Evolutionary conservation across 192 early-diverging fungal genomes (phyloP).

Genomic region (Coemansia sp.): DNA sequence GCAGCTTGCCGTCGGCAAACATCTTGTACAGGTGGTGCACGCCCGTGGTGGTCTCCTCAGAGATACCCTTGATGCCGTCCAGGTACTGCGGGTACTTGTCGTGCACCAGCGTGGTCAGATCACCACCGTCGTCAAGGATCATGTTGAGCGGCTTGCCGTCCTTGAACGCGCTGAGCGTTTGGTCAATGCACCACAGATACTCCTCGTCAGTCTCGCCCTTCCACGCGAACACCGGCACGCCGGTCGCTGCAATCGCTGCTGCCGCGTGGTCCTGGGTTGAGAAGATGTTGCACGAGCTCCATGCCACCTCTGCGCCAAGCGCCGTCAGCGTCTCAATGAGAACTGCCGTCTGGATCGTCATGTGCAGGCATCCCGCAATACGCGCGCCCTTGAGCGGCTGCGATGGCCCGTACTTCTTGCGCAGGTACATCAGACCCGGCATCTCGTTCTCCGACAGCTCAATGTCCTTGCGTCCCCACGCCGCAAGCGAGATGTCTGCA

Average conservation of each 20-base stretch:
- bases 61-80: constrained; percentile 86
- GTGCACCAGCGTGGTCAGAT: constrained; percentile 95
- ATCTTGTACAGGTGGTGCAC: constrained; percentile 99
- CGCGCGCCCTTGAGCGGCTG: constrained; percentile 94
- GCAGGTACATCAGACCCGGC: constrained; percentile 95
- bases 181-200: constrained; percentile 98
- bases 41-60: constrained; percentile 99
- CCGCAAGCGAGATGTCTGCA: constrained; percentile 90
- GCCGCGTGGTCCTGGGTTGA: constrained; percentile 99
- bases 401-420: constrained; percentile 85
- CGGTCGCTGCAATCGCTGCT: constrained; percentile 94
- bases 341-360: constrained; percentile 99
- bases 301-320: constrained; percentile 93
- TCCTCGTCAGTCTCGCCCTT: constrained; percentile 99
- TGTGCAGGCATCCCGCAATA: constrained; percentile 97
- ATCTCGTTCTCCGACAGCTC: constrained; percentile 97
- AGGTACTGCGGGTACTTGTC: constrained; percentile 92
- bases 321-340: constrained; percentile 95
- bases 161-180: constrained; percentile 90
- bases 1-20: constrained; percentile 93
- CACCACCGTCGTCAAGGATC: constrained; percentile 99
- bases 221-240: constrained; percentile 97
- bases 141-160: constrained; percentile 93
- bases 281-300: constrained; percentile 92
- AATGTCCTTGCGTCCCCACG: constrained; percentile 97